Base-by-base conservation (phyloP, 148 eudicot species). In the Nepenthes mirabilis region DNA sequence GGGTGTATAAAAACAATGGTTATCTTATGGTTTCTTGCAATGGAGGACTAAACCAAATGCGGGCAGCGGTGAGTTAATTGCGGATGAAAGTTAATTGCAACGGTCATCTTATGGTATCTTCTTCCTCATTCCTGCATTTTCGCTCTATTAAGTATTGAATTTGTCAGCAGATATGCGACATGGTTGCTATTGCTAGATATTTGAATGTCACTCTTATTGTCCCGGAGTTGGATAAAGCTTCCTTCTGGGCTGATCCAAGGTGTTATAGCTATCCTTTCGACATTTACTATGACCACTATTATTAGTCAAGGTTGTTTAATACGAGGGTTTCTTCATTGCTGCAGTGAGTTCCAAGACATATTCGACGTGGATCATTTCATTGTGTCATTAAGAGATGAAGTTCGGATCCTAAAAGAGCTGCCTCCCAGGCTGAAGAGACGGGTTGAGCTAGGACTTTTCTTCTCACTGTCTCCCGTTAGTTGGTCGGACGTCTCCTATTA, bases 231-330 rank as follows among this genome's bases (percentile, higher is more conserved):
- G 82, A 79, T 59, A 79, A 79, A 65, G 52, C 69, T 14, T 79
- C 82, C 1, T 79, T 79, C 62, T 79, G 82, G 82, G 69, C 66
- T 2, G 82, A 78, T 37, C 73, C 66, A 36, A 78, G 82, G 82
- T 78, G 64, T 8, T 2, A 10, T 37, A 12, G 12, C 33, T 34
- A 11, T 4, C 8, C 11, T 55, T 33, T 10, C 9, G 7, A 23
- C 23, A 23, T 23, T 33, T 36, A n/a, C 32, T 56, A 37, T 14
- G 5, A 14, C 11, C 4, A 40, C 2, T 36, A 11, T 35, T 14
- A 14, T 36, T 33, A 52, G 43, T 57, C 14, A 34, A 23, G 23
- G 23, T 23, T 23, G 23, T 23, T 23, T 23, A 23, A 23, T 47
- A 35, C 12, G 37, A 61, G 47, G 2, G 1, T 35, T 55, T 1